Conservation (phyloP, 2,329 filamentous ascomycete species). For the Exserohilum rostratum region DNA sequence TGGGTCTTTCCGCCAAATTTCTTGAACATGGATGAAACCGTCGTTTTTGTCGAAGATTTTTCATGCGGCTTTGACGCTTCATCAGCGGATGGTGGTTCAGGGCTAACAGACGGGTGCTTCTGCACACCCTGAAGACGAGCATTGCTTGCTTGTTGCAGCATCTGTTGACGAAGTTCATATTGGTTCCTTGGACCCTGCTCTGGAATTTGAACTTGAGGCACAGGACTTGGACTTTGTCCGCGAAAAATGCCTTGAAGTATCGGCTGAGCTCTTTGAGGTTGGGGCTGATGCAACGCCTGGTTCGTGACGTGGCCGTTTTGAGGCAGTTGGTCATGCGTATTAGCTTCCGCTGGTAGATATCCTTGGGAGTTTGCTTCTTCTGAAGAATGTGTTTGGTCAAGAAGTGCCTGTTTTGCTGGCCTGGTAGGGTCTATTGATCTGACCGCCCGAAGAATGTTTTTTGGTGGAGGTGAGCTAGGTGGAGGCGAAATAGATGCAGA, state of each 20-base stretch:
- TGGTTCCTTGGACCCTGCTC: slow-evolving; percentile 31
- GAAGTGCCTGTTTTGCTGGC: slow-evolving; percentile 8
- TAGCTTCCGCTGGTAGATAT: slow-evolving; percentile 8
- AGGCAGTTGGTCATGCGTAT: slow-evolving; percentile 6
- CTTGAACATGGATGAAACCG: slow-evolving; percentile 56
- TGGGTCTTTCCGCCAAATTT: slow-evolving; percentile 34
- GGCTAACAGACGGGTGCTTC: slow-evolving; percentile 46
- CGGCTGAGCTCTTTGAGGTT: slow-evolving; percentile 17
- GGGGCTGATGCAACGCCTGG: slow-evolving; percentile 16
- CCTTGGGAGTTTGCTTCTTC: slow-evolving; percentile 13
- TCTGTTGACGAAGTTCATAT: slow-evolving; percentile 40
- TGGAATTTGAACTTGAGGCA: slow-evolving; percentile 22
- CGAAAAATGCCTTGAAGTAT: slow-evolving; percentile 16
- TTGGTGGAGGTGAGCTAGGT: slow-evolving; percentile 8
- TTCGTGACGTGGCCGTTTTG: slow-evolving; percentile 12
- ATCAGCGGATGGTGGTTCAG: slow-evolving; percentile 34
- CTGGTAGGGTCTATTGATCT: slow-evolving; percentile 1
- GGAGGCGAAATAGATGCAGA: slow-evolving; percentile 3
- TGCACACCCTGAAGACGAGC: slow-evolving; percentile 52
- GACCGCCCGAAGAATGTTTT: slow-evolving; percentile 2
- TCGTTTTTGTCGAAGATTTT: slow-evolving; percentile 33
- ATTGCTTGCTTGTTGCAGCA: slow-evolving; percentile 40
- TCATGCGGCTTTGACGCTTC: slow-evolving; percentile 33
- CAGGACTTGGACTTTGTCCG: slow-evolving; percentile 14
- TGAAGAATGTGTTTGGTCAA: slow-evolving; percentile 17